Base-by-base conservation (phyloP, 306 rosid genomes). In the Trichosanthes truncata region DNA sequence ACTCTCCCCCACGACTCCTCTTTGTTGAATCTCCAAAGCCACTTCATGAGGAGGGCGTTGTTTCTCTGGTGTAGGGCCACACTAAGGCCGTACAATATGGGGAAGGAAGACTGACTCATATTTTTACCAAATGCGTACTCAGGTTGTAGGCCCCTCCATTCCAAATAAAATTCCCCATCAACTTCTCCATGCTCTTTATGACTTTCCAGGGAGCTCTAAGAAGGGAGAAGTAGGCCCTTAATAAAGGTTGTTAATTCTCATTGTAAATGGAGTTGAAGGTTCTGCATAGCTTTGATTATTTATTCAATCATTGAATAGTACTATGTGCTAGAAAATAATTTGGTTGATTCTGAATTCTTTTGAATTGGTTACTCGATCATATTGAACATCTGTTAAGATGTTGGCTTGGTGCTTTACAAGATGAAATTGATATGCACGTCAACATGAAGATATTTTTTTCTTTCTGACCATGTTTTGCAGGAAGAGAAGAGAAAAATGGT, bases 401-500 rank as follows among this genome's bases (percentile, higher is more conserved):
- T 15, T 49, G 61, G 78, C 20, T 45, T 11, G 25, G 25, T 72
- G 57, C 60, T 74, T 74, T 49, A 14, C 38, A 49, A 49, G 29
- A 74, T 74, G 53, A 14, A 48, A 51, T 74, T 26, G 23, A 48
- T 29, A 29, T 74, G 71, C 65, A 21, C 17, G 20, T 61, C n/a
- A 33, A 17, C 6, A 10, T 74, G 76, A 81, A 68, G 51, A 35
- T 31, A 4, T 14, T 62, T 76, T 63, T 26, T 52, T 3, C 57
- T 21, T 41, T 43, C 67, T 14, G 78, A 66, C 62, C 74, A 40
- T 84, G 57, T 79, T 74, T 71, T 83, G 80, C 91, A 95, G 99
- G 99, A 93, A 51, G 97, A 95, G 76, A 95, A 93, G 91, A 87
- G 91, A 82, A 93, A 93, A 85, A 93, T 95, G 98, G 99, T 93